Conservation (phyloP, 495 filamentous ascomycete species). For the Aspergillus nanangensis region DNA sequence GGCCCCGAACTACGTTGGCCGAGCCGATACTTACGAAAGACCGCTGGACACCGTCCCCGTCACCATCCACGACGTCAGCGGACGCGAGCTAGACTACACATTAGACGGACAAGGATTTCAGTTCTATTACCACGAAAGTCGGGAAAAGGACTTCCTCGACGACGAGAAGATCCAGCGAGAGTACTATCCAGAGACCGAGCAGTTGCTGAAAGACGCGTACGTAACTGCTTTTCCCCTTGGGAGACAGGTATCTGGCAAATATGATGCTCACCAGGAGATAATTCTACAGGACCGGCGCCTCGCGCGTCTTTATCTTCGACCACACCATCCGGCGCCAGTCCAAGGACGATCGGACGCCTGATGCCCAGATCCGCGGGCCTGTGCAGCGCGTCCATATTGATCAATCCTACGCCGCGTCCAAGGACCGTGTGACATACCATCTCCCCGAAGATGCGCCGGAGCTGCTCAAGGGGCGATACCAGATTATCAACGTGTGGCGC, state of each 20-base stretch:
- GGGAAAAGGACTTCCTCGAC: constrained; percentile 50
- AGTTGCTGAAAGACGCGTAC: constrained; percentile 58
- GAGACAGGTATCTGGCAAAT: not conserved
- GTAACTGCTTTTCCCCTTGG: constrained; percentile 3
- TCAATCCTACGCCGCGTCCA: constrained; percentile 58
- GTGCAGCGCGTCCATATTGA: constrained; percentile 69
- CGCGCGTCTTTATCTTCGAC: constrained; percentile 66
- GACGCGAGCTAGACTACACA: constrained; percentile 44
- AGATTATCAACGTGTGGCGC: constrained; percentile 80
- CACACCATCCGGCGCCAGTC: constrained; percentile 64
- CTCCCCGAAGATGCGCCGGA: constrained; percentile 58
- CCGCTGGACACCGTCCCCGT: constrained; percentile 26
- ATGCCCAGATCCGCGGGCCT: constrained; percentile 47
- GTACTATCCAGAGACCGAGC: constrained; percentile 65
- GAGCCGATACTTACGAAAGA: constrained; percentile 48
- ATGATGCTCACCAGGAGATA: too few relatives aligned
- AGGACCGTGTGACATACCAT: constrained; percentile 54
- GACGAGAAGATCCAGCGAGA: constrained; percentile 62
- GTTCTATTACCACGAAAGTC: constrained; percentile 41
- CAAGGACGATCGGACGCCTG: constrained; percentile 18
- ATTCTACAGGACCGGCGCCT: constrained; percentile 44
- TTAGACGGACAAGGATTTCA: constrained; percentile 49
- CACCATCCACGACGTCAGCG: constrained; percentile 44
- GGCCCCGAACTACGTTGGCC: constrained; percentile 40
- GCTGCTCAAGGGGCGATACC: constrained; percentile 59